Evolutionary conservation across 305 asterid species (phyloP), one percentile per base, ranked within the genome.

Genomic region (Rubia balearica): DNA sequence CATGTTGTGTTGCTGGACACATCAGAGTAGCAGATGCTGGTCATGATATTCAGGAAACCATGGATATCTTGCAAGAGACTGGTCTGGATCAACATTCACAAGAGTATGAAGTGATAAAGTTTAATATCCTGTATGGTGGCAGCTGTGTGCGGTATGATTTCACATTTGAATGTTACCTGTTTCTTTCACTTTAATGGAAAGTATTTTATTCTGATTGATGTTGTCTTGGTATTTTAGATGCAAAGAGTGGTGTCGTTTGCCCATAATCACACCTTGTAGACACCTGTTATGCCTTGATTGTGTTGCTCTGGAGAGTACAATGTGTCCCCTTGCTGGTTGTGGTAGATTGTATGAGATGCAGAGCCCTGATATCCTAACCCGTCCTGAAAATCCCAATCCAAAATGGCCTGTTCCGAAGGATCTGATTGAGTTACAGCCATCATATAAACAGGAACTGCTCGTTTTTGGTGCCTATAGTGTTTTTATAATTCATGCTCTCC

Each of bases 331-430:
- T 77, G 86, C 91, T 76, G 93, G 92, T 49, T 94, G 99, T 82
- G 89, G 90, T 69, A 73, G 83, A 83, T 75, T 73, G 43, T 94
- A 94, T 69, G 92, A 94, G 87, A 94, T 94, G 99, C 95, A 94
- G 85, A 89, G 90, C 79, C 99, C 97, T 59, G 88, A 94, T 82
- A 88, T 75, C 69, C 84, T 86, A 80, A 83, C 96, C 53, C 97
- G 99, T 77, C 96, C 96, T 30, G 99, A 94, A 82, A 94, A 94
- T 84, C 99, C 97, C 16, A 87, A 89, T 74, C 99, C 99, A 30
- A 91, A 91, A 84, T 94, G 99, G 99, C 97, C 99, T 73, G 99
- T 94, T 73, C 98, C 98, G 17, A 88, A 94, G 79, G 98, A 94
- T 88, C 96, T 94, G 73, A 94, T 94, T 79, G 99, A 94, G 90